A percentile compares a stretch with the other conserved stretches of the same genome.
Evolutionary conservation across 441 rosid species (phyloP).

Genomic region (Iberis amara): DNA sequence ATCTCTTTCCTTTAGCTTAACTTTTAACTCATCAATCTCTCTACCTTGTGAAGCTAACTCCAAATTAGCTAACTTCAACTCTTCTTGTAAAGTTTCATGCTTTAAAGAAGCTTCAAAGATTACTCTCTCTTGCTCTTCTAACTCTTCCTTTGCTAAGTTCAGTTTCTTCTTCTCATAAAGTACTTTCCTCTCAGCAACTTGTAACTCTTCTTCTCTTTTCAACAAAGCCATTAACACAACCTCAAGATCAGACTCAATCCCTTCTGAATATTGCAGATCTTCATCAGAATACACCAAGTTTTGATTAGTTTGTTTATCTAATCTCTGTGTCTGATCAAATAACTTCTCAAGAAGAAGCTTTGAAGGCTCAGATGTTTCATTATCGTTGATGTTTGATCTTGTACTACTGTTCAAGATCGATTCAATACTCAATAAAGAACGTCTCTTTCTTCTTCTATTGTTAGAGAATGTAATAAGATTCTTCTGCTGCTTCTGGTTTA

Average conservation of each 20-base stretch:
- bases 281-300: constrained; percentile 29
- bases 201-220: constrained; percentile 64
- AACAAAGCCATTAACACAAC: constrained; percentile 58
- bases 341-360: constrained; percentile 56
- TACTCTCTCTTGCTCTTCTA: constrained; percentile 44
- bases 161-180: constrained; percentile 49
- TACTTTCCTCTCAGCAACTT: constrained; percentile 50
- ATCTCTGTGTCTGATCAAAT: constrained; percentile 55
- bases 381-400: constrained; percentile 39
- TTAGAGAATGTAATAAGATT: constrained; percentile 23
- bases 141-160: constrained; percentile 45
- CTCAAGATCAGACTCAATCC: constrained; percentile 58
- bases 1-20: constrained; percentile 48
- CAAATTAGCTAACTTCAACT: constrained; percentile 48
- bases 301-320: constrained; percentile 43
- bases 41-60: constrained; percentile 60
- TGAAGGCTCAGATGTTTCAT: constrained; percentile 48
- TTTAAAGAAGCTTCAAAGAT: constrained; percentile 44
- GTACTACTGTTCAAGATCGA: constrained; percentile 41
- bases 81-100: constrained; percentile 51
- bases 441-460: constrained; percentile 23
- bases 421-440: constrained; percentile 26
- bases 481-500: constrained; percentile 41
- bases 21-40: constrained; percentile 58
- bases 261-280: constrained; percentile 31